These are phyloP conservation scores for Scedosporium dehoogii DNA, from an alignment of 2,329 filamentous ascomycete species.

Conservation along the genomic window DNA sequence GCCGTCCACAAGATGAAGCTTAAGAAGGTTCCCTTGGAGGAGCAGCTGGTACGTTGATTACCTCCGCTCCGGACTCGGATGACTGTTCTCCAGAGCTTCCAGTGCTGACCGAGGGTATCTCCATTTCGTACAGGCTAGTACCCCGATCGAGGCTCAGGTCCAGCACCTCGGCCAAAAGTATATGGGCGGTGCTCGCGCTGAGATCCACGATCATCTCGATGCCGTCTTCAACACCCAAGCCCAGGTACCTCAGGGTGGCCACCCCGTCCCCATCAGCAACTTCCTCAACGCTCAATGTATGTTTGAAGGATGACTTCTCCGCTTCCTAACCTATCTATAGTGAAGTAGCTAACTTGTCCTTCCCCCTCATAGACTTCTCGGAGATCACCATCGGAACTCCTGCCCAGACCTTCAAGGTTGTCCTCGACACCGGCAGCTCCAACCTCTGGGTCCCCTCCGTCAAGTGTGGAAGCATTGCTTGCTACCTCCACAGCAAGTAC, in stretches of 20 bases:
- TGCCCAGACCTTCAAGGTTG: slow-evolving; percentile 93
- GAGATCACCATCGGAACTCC: slow-evolving; percentile 90
- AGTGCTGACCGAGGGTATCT: neutral
- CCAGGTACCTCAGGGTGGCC: slow-evolving; percentile 54
- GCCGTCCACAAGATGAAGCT: slow-evolving; percentile 94
- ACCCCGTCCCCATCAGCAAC: slow-evolving; percentile 87
- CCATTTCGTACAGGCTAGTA: slow-evolving; percentile 46
- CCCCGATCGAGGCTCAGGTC: slow-evolving; percentile 73
- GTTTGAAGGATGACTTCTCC: slow-evolving; percentile 22
- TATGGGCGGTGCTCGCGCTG: slow-evolving; percentile 49
- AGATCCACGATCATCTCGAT: slow-evolving; percentile 62
- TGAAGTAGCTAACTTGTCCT: neutral
- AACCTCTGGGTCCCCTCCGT: slow-evolving; percentile 96
- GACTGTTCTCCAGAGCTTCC: slow-evolving; percentile 1
- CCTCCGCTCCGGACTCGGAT: neutral
- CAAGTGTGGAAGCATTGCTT: slow-evolving; percentile 89
- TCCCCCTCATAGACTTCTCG: slow-evolving; percentile 65
- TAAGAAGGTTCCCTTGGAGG: slow-evolving; percentile 85
- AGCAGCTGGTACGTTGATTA: slow-evolving; percentile 74
- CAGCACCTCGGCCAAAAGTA: slow-evolving; percentile 90
- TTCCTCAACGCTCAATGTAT: slow-evolving; percentile 98
- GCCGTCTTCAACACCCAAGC: slow-evolving; percentile 72
- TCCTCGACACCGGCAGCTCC: slow-evolving; percentile 96
- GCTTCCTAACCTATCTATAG: neutral
- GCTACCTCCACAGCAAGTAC: slow-evolving; percentile 96